Conservation (phyloP, 176 grass and related monocot genomes). For the Dactylis glomerata region DNA sequence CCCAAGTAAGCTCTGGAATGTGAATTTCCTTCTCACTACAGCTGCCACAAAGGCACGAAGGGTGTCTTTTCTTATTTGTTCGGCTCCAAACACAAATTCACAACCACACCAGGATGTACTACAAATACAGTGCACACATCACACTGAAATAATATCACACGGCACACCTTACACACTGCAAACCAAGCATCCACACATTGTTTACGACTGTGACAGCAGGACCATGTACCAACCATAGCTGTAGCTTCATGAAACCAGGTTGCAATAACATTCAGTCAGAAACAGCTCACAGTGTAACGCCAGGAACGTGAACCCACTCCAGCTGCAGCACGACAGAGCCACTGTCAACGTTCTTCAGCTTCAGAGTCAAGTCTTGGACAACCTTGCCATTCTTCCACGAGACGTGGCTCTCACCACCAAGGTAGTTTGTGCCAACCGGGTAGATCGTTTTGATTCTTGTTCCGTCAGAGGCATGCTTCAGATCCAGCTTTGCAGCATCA, state of each 20-base stretch:
- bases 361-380: conserved; percentile 68
- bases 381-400: conserved; percentile 61
- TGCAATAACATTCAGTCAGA: neutral
- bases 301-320: conserved; percentile 65
- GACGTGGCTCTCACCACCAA: conserved; percentile 63
- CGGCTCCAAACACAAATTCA: conserved; percentile 1
- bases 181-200: conserved; percentile 6
- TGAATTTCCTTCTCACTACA: conserved; percentile 12
- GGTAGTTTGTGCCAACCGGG: conserved; percentile 58
- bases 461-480: conserved; percentile 34
- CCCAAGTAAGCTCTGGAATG: neutral
- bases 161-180: neutral
- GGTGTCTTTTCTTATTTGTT: conserved; percentile 21
- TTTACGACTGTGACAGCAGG: conserved; percentile 11
- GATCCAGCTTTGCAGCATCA: conserved; percentile 59
- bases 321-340: conserved; percentile 72
- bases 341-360: conserved; percentile 62
- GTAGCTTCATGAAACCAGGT: neutral
- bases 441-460: conserved; percentile 53
- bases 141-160: neutral
- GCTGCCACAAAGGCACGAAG: neutral
- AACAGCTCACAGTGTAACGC: conserved; percentile 31
- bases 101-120: conserved; percentile 13
- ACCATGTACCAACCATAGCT: neutral
- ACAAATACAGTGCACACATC: neutral